phyloP scores from a whole-genome alignment of 129 eudicot genomes.

The Lonicera japonica region DNA sequence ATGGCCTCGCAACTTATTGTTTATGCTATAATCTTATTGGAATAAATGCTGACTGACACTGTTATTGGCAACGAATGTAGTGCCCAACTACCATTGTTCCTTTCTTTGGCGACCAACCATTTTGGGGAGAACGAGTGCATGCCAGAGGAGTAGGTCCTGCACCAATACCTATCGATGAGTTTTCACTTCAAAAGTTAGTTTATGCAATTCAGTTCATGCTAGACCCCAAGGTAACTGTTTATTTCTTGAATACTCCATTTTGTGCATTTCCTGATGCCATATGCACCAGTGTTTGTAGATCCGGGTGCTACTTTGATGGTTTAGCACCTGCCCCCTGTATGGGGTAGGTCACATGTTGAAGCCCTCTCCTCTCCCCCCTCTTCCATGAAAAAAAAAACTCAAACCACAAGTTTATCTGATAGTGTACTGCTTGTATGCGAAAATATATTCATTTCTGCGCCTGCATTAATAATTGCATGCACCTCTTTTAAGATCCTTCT shows the following conservation, averaged over 20 bases:
- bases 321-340: too few species aligned
- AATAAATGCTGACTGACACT: constrained; percentile 1
- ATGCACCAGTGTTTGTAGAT: too few species aligned
- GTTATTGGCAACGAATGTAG: constrained; percentile 29
- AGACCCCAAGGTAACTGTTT: constrained; percentile 57
- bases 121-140: constrained; percentile 96
- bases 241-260: not conserved
- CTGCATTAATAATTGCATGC: too few species aligned
- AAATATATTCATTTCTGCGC: too few species aligned
- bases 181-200: constrained; percentile 73
- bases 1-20: not conserved
- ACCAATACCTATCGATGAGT: constrained; percentile 84
- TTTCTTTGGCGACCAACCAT: constrained; percentile 95
- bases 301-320: not conserved
- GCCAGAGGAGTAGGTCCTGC: constrained; percentile 90
- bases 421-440: too few species aligned
- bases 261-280: not conserved
- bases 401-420: too few species aligned
- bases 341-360: too few species aligned
- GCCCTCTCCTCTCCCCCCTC: too few species aligned
- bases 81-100: constrained; percentile 96
- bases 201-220: constrained; percentile 82
- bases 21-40: not conserved
- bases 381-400: too few species aligned
- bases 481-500: too few species aligned